Evolutionary conservation across 2,329 filamentous ascomycete species (phyloP).

Genomic region (Fusarium papillatum): DNA sequence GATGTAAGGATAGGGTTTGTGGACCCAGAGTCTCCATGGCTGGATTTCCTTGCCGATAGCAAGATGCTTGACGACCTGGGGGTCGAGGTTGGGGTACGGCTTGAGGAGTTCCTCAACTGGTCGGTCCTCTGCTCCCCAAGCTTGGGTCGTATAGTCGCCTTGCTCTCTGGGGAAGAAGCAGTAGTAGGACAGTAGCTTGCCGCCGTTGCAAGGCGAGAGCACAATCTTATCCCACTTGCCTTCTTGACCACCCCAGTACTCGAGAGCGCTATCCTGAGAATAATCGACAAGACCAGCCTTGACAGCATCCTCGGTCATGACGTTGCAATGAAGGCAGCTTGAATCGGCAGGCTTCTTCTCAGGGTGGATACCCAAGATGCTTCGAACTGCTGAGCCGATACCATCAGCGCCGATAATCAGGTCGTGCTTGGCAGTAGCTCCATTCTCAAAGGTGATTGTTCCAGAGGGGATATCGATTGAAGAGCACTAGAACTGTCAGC

Average conservation of each 20-base stretch:
- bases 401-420: slow-evolving; percentile 75
- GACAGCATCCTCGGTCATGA: slow-evolving; percentile 71
- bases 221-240: slow-evolving; percentile 78
- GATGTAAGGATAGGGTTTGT: slow-evolving; percentile 71
- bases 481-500: slow-evolving; percentile 51
- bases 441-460: slow-evolving; percentile 67
- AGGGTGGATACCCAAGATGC: slow-evolving; percentile 72
- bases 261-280: slow-evolving; percentile 69
- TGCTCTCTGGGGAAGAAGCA: slow-evolving; percentile 72
- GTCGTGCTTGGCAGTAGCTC: slow-evolving; percentile 64
- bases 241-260: slow-evolving; percentile 80
- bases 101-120: slow-evolving; percentile 71
- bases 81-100: slow-evolving; percentile 72
- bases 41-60: slow-evolving; percentile 72
- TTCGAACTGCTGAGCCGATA: slow-evolving; percentile 75
- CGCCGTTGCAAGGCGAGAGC: slow-evolving; percentile 76
- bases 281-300: slow-evolving; percentile 73
- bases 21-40: slow-evolving; percentile 75
- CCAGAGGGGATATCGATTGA: slow-evolving; percentile 66
- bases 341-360: slow-evolving; percentile 71
- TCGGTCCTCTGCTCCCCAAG: slow-evolving; percentile 67
- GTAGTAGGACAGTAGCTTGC: slow-evolving; percentile 76
- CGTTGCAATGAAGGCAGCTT: slow-evolving; percentile 75
- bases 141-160: slow-evolving; percentile 68
- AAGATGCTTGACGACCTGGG: slow-evolving; percentile 68